Percentiles rank a stretch among this genome's conserved stretches.
Evolutionary conservation across 305 asterid species (phyloP).

Genomic region (Stenogyne calaminthoides): DNA sequence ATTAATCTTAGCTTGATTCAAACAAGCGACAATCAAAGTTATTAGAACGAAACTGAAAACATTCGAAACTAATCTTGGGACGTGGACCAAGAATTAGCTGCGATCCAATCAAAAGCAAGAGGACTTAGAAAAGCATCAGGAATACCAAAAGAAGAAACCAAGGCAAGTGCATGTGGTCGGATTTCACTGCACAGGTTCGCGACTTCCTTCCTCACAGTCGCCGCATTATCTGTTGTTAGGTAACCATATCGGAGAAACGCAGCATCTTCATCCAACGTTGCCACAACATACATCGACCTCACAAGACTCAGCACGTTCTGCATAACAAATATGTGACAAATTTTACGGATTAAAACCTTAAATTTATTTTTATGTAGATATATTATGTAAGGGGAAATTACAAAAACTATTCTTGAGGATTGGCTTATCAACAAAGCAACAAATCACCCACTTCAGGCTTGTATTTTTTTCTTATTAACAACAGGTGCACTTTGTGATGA

Average conservation of each 20-base stretch:
- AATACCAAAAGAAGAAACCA: slow-evolving; percentile 81
- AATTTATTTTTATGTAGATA: not conserved
- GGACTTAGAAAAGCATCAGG: slow-evolving; percentile 95
- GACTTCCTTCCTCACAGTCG: slow-evolving; percentile 72
- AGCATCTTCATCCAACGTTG: slow-evolving; percentile 77
- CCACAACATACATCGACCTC: slow-evolving; percentile 69
- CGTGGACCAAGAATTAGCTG: slow-evolving; percentile 79
- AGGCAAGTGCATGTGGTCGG: slow-evolving; percentile 81
- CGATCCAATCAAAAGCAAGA: slow-evolving; percentile 88
- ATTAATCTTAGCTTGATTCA: not conserved
- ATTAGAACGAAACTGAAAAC: not conserved
- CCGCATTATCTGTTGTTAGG: slow-evolving; percentile 65
- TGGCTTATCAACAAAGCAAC: not conserved
- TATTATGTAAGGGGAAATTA: not conserved
- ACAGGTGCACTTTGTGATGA: not conserved
- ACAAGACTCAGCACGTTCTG: slow-evolving; percentile 67
- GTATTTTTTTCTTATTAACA: not conserved
- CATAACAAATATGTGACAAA: slow-evolving; percentile 17
- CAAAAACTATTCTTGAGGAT: not conserved
- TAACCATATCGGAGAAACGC: slow-evolving; percentile 89
- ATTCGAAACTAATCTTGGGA: slow-evolving; percentile 45
- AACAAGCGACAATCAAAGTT: not conserved
- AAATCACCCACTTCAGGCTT: not conserved
- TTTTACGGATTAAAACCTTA: slow-evolving; percentile 1
- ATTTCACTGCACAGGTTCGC: slow-evolving; percentile 72